phyloP scores from a whole-genome alignment of 208 protist species.

The Leishmania turanica region DNA sequence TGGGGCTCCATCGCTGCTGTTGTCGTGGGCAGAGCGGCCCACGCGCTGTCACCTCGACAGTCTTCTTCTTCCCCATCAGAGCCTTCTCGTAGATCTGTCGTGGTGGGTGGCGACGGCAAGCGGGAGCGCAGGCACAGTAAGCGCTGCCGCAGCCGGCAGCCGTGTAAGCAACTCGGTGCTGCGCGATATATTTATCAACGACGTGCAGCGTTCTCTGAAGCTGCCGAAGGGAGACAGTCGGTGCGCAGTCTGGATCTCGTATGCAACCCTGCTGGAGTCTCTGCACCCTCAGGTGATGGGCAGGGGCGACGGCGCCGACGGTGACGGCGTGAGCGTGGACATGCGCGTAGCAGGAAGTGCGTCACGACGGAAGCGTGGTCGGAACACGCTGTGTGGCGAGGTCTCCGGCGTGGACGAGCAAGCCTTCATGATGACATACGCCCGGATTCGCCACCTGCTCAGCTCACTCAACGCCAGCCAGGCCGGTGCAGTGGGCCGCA shows the following conservation, averaged over 20 bases:
- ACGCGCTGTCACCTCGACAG: slow-evolving; percentile 20
- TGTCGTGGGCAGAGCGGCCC: slow-evolving; percentile 23
- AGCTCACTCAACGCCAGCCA: slow-evolving; percentile 8
- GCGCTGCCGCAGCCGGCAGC: background rate
- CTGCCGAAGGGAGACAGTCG: slow-evolving; percentile 42
- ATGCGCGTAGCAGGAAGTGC: background rate
- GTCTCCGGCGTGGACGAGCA: slow-evolving; percentile 3
- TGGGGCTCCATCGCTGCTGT: slow-evolving; percentile 31
- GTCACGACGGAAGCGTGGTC: background rate
- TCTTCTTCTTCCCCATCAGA: slow-evolving; percentile 65
- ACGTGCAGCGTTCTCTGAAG: slow-evolving; percentile 38
- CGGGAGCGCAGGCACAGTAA: too few species aligned
- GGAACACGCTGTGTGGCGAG: background rate
- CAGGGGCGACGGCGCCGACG: background rate
- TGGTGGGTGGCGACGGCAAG: slow-evolving; percentile 41
- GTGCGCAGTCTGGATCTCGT: slow-evolving; percentile 41
- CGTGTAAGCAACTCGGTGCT: slow-evolving; percentile 11
- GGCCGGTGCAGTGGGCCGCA: slow-evolving; percentile 22
- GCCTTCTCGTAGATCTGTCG: slow-evolving; percentile 55
- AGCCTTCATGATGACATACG: slow-evolving; percentile 18
- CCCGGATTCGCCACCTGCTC: slow-evolving; percentile 19
- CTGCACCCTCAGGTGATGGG: slow-evolving; percentile 9
- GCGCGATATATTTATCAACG: slow-evolving; percentile 36
- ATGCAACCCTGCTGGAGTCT: slow-evolving; percentile 20
- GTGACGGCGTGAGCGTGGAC: background rate